A percentile compares a stretch with the other conserved stretches of the same genome.
Conservation (phyloP, 306 rosid genomes). For the Quillaja saponaria region DNA sequence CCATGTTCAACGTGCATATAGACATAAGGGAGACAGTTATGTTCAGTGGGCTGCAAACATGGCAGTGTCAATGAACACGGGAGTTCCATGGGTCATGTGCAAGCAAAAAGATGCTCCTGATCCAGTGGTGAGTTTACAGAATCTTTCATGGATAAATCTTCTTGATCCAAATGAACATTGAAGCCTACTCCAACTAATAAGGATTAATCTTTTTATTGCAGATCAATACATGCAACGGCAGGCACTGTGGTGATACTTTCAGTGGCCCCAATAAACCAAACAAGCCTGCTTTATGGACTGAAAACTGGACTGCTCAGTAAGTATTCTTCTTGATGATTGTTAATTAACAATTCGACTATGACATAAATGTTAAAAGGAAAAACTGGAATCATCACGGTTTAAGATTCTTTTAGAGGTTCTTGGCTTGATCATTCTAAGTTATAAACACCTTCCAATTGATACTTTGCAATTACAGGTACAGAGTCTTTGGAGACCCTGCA, state of each 20-base stretch:
- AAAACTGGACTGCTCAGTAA: constrained; percentile 97
- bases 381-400: no score
- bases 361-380: no score
- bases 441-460: constrained; percentile 12
- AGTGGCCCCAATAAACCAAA: constrained; percentile 83
- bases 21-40: constrained; percentile 48
- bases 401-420: background rate
- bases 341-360: no score
- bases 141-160: background rate
- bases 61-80: constrained; percentile 48
- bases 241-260: constrained; percentile 96
- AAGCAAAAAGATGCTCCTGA: constrained; percentile 92
- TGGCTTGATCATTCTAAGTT: constrained; percentile 4
- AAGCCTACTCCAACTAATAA: no score
- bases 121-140: constrained; percentile 61
- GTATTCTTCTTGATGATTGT: constrained; percentile 24
- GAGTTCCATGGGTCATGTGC: constrained; percentile 98
- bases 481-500: constrained; percentile 76
- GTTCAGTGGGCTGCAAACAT: constrained; percentile 81
- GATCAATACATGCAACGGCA: constrained; percentile 96
- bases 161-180: background rate
- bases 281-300: constrained; percentile 90
- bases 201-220: constrained; percentile 13
- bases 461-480: constrained; percentile 55
- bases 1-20: constrained; percentile 72